These are phyloP conservation scores for Solioccasus polychromus DNA, from an alignment of 768 basidiomycete genomes.

Conservation along the genomic window DNA sequence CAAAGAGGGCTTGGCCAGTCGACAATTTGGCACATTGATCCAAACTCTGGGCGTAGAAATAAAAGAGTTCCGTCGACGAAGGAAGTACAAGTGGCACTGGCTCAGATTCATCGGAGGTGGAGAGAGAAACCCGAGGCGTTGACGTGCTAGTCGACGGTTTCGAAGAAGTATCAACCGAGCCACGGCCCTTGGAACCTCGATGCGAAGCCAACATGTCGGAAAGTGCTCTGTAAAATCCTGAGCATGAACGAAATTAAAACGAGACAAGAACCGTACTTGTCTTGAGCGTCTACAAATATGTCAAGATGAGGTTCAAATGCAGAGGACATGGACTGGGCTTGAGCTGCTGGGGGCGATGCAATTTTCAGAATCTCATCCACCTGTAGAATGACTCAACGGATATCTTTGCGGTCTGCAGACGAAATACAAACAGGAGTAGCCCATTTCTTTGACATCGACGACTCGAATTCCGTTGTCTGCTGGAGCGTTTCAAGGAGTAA, in stretches of 20 bases:
- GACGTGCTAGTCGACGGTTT: conserved; percentile 24
- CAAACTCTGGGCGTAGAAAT: conserved; percentile 92
- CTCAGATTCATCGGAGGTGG: conserved; percentile 41
- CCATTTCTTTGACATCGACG: conserved; percentile 78
- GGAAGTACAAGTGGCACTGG: conserved; percentile 72
- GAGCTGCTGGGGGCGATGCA: conserved; percentile 48
- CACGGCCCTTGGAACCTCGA: conserved; percentile 57
- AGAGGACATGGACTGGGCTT: conserved; percentile 71
- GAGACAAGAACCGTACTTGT: conserved; percentile 61
- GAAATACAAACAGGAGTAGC: conserved; percentile 57
- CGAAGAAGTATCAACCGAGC: conserved; percentile 61
- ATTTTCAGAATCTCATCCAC: conserved; percentile 62
- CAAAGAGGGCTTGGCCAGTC: conserved; percentile 78
- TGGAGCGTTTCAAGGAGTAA: conserved; percentile 83
- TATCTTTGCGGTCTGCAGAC: neutral
- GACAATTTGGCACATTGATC: conserved; percentile 93
- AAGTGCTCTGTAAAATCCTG: conserved; percentile 55
- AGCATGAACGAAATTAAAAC: neutral
- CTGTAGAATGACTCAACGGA: conserved; percentile 33
- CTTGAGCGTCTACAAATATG: conserved; percentile 94
- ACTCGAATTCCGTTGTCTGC: conserved; percentile 85
- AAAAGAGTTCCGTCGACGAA: conserved; percentile 95
- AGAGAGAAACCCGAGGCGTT: conserved; percentile 37
- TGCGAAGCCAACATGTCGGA: conserved; percentile 88
- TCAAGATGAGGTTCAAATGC: conserved; percentile 91